Conservation (phyloP, 1,284 basidiomycete species). For the Boletus sp. region DNA sequence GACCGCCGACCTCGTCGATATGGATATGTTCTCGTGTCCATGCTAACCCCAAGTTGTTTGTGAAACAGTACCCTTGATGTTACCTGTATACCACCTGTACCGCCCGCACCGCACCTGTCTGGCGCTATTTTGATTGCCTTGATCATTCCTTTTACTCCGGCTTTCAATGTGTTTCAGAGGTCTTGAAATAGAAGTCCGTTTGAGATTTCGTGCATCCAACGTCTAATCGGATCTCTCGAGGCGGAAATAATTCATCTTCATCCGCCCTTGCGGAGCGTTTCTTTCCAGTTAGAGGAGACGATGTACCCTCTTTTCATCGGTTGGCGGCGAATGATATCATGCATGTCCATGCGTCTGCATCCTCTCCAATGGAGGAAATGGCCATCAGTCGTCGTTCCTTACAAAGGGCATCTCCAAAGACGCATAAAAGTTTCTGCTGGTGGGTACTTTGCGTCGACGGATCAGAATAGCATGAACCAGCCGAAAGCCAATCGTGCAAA, state of each 20-base stretch:
- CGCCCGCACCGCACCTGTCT: neutral
- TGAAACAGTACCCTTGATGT: too few species aligned
- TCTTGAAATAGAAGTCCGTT: too few species aligned
- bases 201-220: too few species aligned
- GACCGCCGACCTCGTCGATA: neutral
- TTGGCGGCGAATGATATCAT: neutral
- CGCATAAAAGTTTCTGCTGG: neutral
- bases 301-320: neutral
- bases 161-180: too few species aligned
- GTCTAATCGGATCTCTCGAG: too few species aligned
- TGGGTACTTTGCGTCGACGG: neutral
- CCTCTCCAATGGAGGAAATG: neutral
- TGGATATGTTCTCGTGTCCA: too few species aligned
- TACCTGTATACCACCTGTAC: neutral
- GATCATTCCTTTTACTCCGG: neutral
- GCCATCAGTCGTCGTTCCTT: neutral
- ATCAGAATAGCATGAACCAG: neutral
- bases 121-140: neutral
- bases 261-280: neutral
- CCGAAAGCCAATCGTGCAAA: neutral
- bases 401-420: neutral
- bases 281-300: neutral
- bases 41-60: too few species aligned
- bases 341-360: neutral
- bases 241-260: neutral